Percentiles rank a stretch among this genome's conserved stretches.
These are phyloP conservation scores for Omphalea diandra DNA, from an alignment of 441 rosid genomes.

Conservation along the genomic window DNA sequence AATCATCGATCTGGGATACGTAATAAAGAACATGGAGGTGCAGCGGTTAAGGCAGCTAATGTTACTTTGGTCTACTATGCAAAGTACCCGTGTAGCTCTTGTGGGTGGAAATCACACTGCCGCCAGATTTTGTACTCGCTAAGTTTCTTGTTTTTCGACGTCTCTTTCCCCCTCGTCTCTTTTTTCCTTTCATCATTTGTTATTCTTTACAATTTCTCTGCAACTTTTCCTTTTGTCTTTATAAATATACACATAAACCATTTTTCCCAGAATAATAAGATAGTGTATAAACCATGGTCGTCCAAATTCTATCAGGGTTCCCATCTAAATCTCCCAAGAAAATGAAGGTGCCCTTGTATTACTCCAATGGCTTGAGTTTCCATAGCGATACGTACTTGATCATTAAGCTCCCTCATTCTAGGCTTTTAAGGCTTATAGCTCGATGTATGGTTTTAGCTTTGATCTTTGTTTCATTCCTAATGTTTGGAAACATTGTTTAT, in stretches of 20 bases:
- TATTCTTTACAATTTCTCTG: neutral
- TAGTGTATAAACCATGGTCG: slow-evolving; percentile 31
- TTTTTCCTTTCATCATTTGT: slow-evolving; percentile 5
- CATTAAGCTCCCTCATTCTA: slow-evolving; percentile 38
- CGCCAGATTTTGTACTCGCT: slow-evolving; percentile 81
- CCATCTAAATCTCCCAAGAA: slow-evolving; percentile 31
- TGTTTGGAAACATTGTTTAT: slow-evolving; percentile 22
- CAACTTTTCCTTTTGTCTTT: neutral
- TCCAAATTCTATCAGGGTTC: slow-evolving; percentile 35
- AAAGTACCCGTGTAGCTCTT: slow-evolving; percentile 51
- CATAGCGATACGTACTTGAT: slow-evolving; percentile 26
- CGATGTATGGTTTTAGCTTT: slow-evolving; percentile 42
- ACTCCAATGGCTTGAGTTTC: no score
- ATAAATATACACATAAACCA: neutral
- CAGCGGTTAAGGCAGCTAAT: slow-evolving; percentile 53
- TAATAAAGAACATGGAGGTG: slow-evolving; percentile 49
- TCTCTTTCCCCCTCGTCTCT: slow-evolving; percentile 5
- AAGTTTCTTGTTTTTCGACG: slow-evolving; percentile 18
- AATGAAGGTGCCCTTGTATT: slow-evolving; percentile 9
- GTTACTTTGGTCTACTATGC: slow-evolving; percentile 45
- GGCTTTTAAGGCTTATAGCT: slow-evolving; percentile 38
- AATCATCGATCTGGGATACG: slow-evolving; percentile 10
- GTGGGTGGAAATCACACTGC: slow-evolving; percentile 91
- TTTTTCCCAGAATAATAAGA: neutral
- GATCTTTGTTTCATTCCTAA: slow-evolving; percentile 36